These are phyloP conservation scores for Dictyostelium capitatum DNA, from an alignment of 78 protist species.

Conservation along the genomic window DNA sequence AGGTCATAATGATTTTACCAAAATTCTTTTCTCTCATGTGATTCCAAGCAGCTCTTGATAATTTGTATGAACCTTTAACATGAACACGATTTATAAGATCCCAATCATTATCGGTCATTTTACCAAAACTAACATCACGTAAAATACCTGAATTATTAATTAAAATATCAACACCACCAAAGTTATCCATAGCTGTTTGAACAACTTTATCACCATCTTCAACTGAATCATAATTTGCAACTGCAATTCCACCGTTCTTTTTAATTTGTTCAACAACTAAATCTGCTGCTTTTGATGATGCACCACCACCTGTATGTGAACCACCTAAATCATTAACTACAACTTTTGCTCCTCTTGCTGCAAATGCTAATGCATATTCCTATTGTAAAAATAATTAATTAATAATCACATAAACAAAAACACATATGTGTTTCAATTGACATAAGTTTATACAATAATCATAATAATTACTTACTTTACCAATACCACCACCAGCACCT, in stretches of 20 bases:
- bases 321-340: constrained; percentile 93
- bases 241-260: constrained; percentile 88
- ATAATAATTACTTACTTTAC: constrained; percentile 32
- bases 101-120: constrained; percentile 92
- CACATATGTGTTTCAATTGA: not conserved
- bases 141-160: constrained; percentile 94
- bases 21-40: constrained; percentile 86
- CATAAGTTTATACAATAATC: not conserved
- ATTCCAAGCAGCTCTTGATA: constrained; percentile 92
- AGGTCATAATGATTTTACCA: constrained; percentile 90
- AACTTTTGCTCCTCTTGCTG: constrained; percentile 90
- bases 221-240: constrained; percentile 92
- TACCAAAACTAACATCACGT: constrained; percentile 86
- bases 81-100: constrained; percentile 87
- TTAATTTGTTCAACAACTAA: constrained; percentile 90
- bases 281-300: constrained; percentile 85
- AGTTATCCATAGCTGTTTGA: constrained; percentile 85
- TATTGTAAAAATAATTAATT: not conserved
- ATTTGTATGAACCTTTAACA: constrained; percentile 84
- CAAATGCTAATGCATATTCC: constrained; percentile 83
- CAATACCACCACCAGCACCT: constrained; percentile 92
- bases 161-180: constrained; percentile 91
- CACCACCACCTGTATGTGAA: constrained; percentile 82
- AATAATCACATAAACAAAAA: too few relatives aligned
- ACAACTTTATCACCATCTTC: constrained; percentile 88